These are phyloP conservation scores for Quercus parvula DNA, from an alignment of 306 rosid genomes.

Conservation along the genomic window DNA sequence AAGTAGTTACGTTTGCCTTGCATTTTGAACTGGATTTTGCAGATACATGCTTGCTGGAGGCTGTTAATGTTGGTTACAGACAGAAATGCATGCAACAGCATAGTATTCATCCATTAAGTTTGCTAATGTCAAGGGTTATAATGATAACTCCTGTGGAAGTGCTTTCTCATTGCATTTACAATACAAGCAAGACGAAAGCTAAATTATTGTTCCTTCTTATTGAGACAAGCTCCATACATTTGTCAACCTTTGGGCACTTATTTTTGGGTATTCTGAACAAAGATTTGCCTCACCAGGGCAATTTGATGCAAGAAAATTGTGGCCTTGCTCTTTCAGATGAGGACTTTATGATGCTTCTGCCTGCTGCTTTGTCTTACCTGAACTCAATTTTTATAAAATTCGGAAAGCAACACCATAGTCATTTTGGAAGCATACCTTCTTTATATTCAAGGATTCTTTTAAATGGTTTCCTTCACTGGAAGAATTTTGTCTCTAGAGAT, in stretches of 20 bases:
- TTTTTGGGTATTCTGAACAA: constrained; percentile 42
- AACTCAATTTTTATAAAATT: constrained; percentile 42
- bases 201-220: constrained; percentile 61
- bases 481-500: constrained; percentile 52
- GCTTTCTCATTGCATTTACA: constrained; percentile 50
- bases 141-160: constrained; percentile 52
- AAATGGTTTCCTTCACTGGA: constrained; percentile 65
- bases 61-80: constrained; percentile 44
- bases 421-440: constrained; percentile 37
- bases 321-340: constrained; percentile 49
- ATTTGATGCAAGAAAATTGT: constrained; percentile 23
- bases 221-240: constrained; percentile 70
- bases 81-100: constrained; percentile 45
- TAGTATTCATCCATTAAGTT: constrained; percentile 51
- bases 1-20: constrained; percentile 38
- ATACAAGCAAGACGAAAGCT: constrained; percentile 48
- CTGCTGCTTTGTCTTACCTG: constrained; percentile 60
- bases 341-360: constrained; percentile 70
- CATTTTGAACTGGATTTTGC: constrained; percentile 48
- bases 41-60: constrained; percentile 72
- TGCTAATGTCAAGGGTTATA: constrained; percentile 52
- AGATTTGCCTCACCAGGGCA: constrained; percentile 29
- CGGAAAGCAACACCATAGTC: constrained; percentile 34
- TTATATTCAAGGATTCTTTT: constrained; percentile 65
- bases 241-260: constrained; percentile 65